Percentiles rank a stretch among this genome's conserved stretches.
Conservation (phyloP, 2,329 filamentous ascomycete species). For the Dryadomyces quercus-mongolicae region DNA sequence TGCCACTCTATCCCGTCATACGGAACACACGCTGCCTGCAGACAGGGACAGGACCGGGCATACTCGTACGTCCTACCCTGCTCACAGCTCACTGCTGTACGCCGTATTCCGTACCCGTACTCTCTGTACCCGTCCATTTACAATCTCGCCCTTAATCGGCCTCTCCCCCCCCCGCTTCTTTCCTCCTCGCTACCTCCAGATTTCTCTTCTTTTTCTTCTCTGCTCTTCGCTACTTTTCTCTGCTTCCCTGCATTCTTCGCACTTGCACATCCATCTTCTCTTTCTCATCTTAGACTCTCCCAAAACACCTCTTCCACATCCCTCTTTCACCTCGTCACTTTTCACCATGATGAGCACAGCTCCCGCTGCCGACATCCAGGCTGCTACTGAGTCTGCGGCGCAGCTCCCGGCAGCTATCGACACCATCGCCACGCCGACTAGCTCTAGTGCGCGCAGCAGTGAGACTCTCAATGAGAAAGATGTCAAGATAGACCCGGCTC, state of each 20-base stretch:
- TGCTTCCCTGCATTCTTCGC: background rate
- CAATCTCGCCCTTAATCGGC: background rate
- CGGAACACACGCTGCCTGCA: background rate
- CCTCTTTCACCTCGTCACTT: background rate
- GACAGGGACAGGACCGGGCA: background rate
- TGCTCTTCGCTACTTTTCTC: background rate
- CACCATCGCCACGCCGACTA: background rate
- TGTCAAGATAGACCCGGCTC: constrained; percentile 8
- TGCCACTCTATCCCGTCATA: constrained; percentile 1
- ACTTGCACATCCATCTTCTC: background rate
- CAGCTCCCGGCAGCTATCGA: background rate
- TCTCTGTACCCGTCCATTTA: background rate
- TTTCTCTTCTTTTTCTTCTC: background rate
- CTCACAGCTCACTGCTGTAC: background rate
- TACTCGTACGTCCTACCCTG: background rate
- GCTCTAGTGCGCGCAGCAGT: constrained; percentile 20
- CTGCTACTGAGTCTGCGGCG: background rate
- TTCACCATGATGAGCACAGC: constrained; percentile 3
- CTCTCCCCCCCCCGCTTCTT: background rate
- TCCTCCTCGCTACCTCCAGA: background rate
- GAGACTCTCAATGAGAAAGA: constrained; percentile 21
- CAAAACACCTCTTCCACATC: background rate
- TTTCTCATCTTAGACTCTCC: background rate
- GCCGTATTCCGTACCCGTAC: background rate
- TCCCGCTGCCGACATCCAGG: background rate